These are phyloP conservation scores for Aspergillus mulundensis DNA, from an alignment of 495 filamentous ascomycete species.

Conservation along the genomic window DNA sequence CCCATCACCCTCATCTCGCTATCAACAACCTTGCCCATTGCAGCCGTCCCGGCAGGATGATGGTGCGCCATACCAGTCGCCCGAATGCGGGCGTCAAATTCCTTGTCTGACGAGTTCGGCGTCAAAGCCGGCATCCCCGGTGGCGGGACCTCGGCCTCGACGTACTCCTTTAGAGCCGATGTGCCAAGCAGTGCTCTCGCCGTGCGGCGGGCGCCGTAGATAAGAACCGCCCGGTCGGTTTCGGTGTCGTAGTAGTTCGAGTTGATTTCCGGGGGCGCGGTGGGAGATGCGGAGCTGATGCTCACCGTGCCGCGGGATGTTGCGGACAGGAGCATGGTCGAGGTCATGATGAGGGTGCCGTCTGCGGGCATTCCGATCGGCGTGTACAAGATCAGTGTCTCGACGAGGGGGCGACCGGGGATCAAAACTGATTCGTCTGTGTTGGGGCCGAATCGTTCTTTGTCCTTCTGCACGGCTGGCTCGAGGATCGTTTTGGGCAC, in stretches of 20 bases:
- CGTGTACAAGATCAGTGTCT: constrained; percentile 2
- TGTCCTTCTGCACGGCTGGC: constrained; percentile 4
- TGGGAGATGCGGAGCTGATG: not conserved
- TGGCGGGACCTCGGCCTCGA: not conserved
- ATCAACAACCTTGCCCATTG: constrained; percentile 10
- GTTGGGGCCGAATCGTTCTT: not conserved
- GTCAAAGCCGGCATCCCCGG: not conserved
- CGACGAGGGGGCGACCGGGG: not conserved
- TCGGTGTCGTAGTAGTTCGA: constrained; percentile 11
- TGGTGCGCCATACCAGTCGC: not conserved
- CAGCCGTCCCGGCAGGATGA: not conserved
- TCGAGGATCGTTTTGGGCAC: constrained; percentile 1
- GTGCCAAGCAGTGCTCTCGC: constrained; percentile 4
- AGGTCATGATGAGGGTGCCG: constrained; percentile 8
- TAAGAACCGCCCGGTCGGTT: not conserved
- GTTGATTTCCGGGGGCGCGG: constrained; percentile 1
- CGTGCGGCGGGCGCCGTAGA: not conserved
- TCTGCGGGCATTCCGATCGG: not conserved
- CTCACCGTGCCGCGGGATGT: constrained; percentile 3
- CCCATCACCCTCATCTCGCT: not conserved
- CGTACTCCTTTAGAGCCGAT: not conserved
- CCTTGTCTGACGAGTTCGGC: not conserved
- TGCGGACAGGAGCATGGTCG: constrained; percentile 3
- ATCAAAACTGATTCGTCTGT: not conserved
- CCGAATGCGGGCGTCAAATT: not conserved